Conservation (phyloP, 2,329 filamentous ascomycete genomes). For the Hypoxylon sp. region DNA sequence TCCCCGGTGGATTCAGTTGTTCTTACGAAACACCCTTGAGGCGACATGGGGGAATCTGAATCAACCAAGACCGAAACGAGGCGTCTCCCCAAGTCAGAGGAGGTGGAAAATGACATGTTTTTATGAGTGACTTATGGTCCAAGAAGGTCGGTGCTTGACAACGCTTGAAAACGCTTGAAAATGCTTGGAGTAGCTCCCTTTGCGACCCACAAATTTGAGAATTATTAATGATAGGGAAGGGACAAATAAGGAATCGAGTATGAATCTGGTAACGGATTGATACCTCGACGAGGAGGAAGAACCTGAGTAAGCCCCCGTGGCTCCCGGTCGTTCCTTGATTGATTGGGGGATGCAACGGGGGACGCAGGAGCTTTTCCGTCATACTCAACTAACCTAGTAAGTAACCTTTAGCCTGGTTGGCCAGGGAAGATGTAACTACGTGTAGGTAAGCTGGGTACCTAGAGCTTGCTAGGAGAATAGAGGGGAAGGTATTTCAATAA, state of each 20-base stretch:
- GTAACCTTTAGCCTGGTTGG: constrained; percentile 23
- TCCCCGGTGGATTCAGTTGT: constrained; percentile 27
- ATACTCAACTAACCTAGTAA: constrained; percentile 31
- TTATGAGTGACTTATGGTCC: constrained; percentile 19
- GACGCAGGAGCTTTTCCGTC: constrained; percentile 31
- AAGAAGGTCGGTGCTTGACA: constrained; percentile 5
- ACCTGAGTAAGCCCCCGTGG: constrained; percentile 52
- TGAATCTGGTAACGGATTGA: constrained; percentile 19
- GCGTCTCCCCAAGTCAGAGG: constrained; percentile 26
- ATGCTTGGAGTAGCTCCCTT: neutral
- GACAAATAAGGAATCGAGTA: constrained; percentile 5
- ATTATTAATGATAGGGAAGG: constrained; percentile 9
- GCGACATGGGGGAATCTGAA: constrained; percentile 41
- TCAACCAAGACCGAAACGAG: constrained; percentile 43
- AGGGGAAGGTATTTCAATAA: constrained; percentile 32
- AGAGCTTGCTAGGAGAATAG: constrained; percentile 8
- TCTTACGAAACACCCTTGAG: constrained; percentile 42
- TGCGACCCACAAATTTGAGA: constrained; percentile 3
- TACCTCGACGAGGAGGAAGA: constrained; percentile 32
- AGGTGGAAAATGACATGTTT: constrained; percentile 34
- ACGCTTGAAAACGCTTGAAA: neutral
- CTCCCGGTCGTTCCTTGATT: constrained; percentile 46
- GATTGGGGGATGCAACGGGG: constrained; percentile 22
- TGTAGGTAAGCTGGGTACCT: constrained; percentile 8
- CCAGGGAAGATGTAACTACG: constrained; percentile 6